Evolutionary conservation across 176 grass and related monocot species (phyloP).

Genomic region (Guadua angustifolia): DNA sequence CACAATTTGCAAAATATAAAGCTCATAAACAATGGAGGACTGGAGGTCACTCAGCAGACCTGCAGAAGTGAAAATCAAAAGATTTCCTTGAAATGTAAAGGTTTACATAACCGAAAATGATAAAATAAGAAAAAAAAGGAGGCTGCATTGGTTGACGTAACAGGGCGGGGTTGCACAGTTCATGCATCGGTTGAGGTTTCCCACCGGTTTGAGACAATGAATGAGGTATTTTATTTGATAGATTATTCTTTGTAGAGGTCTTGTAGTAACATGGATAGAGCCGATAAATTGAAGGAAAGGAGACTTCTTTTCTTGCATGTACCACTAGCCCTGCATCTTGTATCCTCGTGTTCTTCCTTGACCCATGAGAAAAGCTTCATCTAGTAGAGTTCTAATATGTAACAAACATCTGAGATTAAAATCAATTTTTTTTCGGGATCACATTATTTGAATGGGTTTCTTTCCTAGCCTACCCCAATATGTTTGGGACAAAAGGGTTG

Average conservation of each 20-base stretch:
- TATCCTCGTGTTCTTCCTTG: background rate
- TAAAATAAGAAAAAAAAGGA: background rate
- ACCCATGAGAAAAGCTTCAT: too few species aligned
- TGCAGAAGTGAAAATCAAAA: background rate
- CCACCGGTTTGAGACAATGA: background rate
- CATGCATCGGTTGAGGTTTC: background rate
- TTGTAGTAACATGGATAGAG: background rate
- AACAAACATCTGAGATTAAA: background rate
- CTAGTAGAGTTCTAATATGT: background rate
- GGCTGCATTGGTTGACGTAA: too few species aligned
- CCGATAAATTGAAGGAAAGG: background rate
- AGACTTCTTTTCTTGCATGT: background rate
- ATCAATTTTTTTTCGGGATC: background rate
- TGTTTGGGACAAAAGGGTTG: too few species aligned
- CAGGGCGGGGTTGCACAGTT: background rate
- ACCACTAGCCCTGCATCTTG: background rate
- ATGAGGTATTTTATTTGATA: background rate
- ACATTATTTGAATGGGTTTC: too few species aligned
- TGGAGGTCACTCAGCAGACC: background rate
- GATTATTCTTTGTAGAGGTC: background rate
- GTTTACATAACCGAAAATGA: background rate
- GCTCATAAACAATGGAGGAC: background rate
- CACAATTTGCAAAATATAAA: background rate
- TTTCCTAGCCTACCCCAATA: too few species aligned
- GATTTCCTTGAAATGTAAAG: background rate